phyloP scores from a whole-genome alignment of 257 asterid species.

The Ballota nigra region DNA sequence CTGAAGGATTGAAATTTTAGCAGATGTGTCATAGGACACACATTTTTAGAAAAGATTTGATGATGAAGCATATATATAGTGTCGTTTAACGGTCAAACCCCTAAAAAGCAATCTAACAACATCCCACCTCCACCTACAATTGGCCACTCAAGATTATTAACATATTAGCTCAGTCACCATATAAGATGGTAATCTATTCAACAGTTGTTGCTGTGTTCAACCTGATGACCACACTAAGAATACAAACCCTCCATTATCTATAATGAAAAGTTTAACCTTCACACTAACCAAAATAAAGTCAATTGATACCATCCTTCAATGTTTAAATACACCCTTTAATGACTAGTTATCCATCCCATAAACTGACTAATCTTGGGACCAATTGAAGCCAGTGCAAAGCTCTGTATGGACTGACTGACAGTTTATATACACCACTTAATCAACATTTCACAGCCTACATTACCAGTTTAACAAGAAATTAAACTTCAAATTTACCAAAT shows the following conservation, averaged over 20 bases:
- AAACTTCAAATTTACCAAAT: not conserved
- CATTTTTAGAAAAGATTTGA: not conserved
- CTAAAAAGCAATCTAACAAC: not conserved
- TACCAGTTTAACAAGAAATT: not conserved
- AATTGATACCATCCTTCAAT: not conserved
- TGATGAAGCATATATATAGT: not conserved
- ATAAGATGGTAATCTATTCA: not conserved
- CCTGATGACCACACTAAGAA: not conserved
- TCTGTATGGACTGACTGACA: too few species aligned
- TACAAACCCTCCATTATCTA: not conserved
- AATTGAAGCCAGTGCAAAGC: too few species aligned
- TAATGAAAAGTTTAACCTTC: not conserved
- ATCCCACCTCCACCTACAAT: not conserved
- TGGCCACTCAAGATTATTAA: not conserved
- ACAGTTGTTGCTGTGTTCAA: not conserved
- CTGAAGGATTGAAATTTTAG: not conserved
- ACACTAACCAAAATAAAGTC: not conserved
- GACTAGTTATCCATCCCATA: too few species aligned
- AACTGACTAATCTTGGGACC: too few species aligned
- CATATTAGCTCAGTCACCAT: not conserved
- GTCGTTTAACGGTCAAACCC: not conserved
- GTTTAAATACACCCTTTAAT: not conserved
- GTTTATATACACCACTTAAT: not conserved
- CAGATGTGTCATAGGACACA: not conserved
- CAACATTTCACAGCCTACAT: slow-evolving; percentile 4